Base-by-base conservation (phyloP, 2,329 filamentous ascomycete genomes). In the Botrytis paeoniae region DNA sequence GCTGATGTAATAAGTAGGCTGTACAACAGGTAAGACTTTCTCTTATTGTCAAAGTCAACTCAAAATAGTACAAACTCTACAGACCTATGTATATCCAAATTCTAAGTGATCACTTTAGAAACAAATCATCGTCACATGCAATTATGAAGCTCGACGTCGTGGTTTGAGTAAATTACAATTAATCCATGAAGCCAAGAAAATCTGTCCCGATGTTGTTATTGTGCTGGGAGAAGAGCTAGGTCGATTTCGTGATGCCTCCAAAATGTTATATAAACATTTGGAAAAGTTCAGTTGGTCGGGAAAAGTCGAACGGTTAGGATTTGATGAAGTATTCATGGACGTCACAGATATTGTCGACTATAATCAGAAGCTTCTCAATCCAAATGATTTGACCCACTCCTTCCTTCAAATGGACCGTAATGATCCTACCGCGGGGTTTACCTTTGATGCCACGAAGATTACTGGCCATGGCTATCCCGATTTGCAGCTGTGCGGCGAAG, bases 211-310 rank as follows among this genome's bases (percentile, higher is more conserved):
- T 73, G 88, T 97, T 25, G 89, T 97, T 69, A 90, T 98, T 66
- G 89, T 96, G 54, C 88, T 97, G 29, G 95, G 95, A 43, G 94
- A 98, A 82, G 94, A 97, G 78, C 84, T 97, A 77, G 92, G 91
- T 22, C 89, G 89, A 7, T 98, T 98, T 80, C 91, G 95, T 22
- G 90, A 97, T 85, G 92, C 88, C 37, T 97, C 94, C 73, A 98
- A 98, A 83, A 85, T 86, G 62, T 85, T 97, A 5, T 97, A 93
- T 82, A 84, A 86, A 45, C 92, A 95, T 77, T 84, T 98, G 70
- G 88, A 89, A 73, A 84, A 86, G 25, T 91, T 92, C 79, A 91
- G 93, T 0, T 98, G 94, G 94, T 93, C 90, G 75, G 85, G 85
- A 48, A 92, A 89, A 75, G 91, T 91, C 2, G 95, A 98, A 83